Evolutionary conservation across 2,329 filamentous ascomycete species (phyloP), one percentile per base, ranked within the genome.

Genomic region (Pseudogymnoascus sp.): DNA sequence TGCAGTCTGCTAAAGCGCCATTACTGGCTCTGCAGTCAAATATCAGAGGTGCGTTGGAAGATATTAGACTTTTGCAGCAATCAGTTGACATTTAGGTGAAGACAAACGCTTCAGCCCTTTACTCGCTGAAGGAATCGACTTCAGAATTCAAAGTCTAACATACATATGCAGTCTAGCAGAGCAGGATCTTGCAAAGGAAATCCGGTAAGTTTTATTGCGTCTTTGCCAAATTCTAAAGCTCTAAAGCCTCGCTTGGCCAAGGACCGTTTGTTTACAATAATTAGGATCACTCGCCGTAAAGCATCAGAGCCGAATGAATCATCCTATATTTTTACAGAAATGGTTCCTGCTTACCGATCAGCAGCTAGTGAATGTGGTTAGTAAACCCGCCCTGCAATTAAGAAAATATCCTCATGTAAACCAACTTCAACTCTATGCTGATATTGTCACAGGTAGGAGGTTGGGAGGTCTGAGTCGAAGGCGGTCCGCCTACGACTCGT

Each of bases 221-320:
- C 15, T 18, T 38, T 41, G 18, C 7, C 9, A 13, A 45, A 39
- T 21, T 59, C 55, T 4, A 26, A 13, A 15, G 10, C 18, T 45
- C 19, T 28, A 41, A 37, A 52, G 38, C 38, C 15, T 37, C 57
- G n/a, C 15, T 58, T 41, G 48, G 38, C 30, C 19, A 62, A 8
- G 34, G 34, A 38, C 34, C 48, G 7, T 59, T 35, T 62, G 21
- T 59, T 62, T 57, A 65, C 34, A 58, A 12, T 13, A 30, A 19
- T 26, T 33, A 64, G 64, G 57, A 10, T 59, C 18, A 61, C 63
- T 39, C 61, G 57, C 28, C 39, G 60, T 4, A 55, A 64, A 35
- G 60, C 62, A 62, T 65, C 64, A 19, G 62, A 65, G 38, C 60
- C 61, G 28, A 64, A 65, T 45, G 37, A 59, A 23, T 62, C 61